These are phyloP conservation scores for Ophiorrhiza pumila DNA, from an alignment of 257 asterid genomes.

Conservation along the genomic window DNA sequence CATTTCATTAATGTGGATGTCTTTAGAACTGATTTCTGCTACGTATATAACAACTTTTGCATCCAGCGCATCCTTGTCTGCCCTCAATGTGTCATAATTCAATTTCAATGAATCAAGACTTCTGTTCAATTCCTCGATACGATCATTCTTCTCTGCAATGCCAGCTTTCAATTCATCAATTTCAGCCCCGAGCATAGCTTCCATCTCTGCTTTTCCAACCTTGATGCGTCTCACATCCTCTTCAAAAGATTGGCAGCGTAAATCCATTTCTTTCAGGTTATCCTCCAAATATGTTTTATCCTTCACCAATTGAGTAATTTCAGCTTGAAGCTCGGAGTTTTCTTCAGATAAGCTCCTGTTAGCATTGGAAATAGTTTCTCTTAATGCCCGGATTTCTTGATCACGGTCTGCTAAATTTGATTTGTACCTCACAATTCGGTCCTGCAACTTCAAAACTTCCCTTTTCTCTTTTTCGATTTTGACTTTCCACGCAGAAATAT, in stretches of 20 bases:
- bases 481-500: slow-evolving; percentile 49
- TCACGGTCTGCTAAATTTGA: slow-evolving; percentile 69
- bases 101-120: slow-evolving; percentile 27
- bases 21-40: slow-evolving; percentile 44
- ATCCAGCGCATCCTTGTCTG: slow-evolving; percentile 36
- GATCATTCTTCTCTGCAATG: slow-evolving; percentile 37
- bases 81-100: slow-evolving; percentile 29
- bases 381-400: slow-evolving; percentile 72
- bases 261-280: slow-evolving; percentile 57
- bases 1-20: slow-evolving; percentile 40
- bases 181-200: slow-evolving; percentile 35
- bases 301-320: slow-evolving; percentile 46
- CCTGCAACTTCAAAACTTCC: slow-evolving; percentile 65
- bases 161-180: slow-evolving; percentile 49
- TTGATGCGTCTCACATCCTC: slow-evolving; percentile 62
- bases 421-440: slow-evolving; percentile 67
- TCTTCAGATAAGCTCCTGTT: slow-evolving; percentile 80
- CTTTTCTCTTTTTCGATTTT: slow-evolving; percentile 61
- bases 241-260: slow-evolving; percentile 65
- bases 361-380: slow-evolving; percentile 67
- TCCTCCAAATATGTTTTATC: slow-evolving; percentile 66
- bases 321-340: slow-evolving; percentile 58
- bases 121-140: slow-evolving; percentile 38
- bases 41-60: slow-evolving; percentile 28
- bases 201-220: slow-evolving; percentile 52